A percentile compares a stretch with the other conserved stretches of the same genome.
These are phyloP conservation scores for Debaryomyces robertsiae DNA, from an alignment of 1,139 yeast genomes.

Conservation along the genomic window DNA sequence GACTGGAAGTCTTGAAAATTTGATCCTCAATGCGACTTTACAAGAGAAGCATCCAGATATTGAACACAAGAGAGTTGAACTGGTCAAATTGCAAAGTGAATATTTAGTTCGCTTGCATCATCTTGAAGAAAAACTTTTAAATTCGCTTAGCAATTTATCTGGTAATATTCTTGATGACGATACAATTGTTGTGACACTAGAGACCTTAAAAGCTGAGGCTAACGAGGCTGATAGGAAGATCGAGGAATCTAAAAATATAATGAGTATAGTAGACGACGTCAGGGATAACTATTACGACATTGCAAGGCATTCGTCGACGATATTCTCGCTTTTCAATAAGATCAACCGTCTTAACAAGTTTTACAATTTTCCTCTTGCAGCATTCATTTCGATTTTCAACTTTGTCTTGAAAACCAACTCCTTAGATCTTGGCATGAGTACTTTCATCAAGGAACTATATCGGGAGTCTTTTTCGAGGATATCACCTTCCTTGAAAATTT, in stretches of 20 bases:
- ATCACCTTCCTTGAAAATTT: slow-evolving; percentile 52
- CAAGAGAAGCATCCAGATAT: slow-evolving; percentile 64
- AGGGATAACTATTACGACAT: slow-evolving; percentile 52
- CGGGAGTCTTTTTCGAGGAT: slow-evolving; percentile 47
- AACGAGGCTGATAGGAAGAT: slow-evolving; percentile 55
- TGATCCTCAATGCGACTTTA: slow-evolving; percentile 62
- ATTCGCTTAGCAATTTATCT: slow-evolving; percentile 56
- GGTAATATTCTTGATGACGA: slow-evolving; percentile 74
- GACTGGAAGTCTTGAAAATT: slow-evolving; percentile 62
- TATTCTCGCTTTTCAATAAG: slow-evolving; percentile 49
- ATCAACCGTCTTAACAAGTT: slow-evolving; percentile 49
- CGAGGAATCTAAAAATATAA: slow-evolving; percentile 53
- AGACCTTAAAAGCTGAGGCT: slow-evolving; percentile 66
- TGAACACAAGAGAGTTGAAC: slow-evolving; percentile 56
- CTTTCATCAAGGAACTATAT: slow-evolving; percentile 42
- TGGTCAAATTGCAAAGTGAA: slow-evolving; percentile 59
- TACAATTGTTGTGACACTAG: slow-evolving; percentile 59
- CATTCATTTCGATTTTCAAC: slow-evolving; percentile 45
- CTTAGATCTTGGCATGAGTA: slow-evolving; percentile 21
- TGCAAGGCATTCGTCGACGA: slow-evolving; percentile 54
- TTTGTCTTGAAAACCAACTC: slow-evolving; percentile 32
- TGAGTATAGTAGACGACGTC: slow-evolving; percentile 53
- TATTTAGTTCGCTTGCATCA: slow-evolving; percentile 55
- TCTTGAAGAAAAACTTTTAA: slow-evolving; percentile 64
- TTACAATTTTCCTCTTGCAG: slow-evolving; percentile 60